Evolutionary conservation across 192 early-diverging fungal genomes (phyloP).

Genomic region (Linnemannia elongata): DNA sequence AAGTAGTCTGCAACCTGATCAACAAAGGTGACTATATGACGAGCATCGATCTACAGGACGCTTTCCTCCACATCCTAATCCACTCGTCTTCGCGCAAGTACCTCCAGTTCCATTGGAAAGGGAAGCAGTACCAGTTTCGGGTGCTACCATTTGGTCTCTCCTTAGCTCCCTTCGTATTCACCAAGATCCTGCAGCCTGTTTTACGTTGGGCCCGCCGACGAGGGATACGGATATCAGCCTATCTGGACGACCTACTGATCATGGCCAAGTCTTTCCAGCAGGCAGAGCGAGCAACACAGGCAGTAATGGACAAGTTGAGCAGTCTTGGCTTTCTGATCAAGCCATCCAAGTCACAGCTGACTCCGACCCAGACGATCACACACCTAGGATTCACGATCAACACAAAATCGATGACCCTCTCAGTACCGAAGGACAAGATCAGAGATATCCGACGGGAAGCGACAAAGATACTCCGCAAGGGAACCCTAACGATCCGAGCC

Average conservation of each 20-base stretch:
- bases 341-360: conserved; percentile 15
- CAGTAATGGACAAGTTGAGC: conserved; percentile 12
- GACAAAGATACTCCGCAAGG: background rate
- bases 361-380: conserved; percentile 14
- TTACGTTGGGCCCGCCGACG: conserved; percentile 30
- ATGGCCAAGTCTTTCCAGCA: background rate
- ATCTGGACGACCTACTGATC: conserved; percentile 49
- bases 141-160: conserved; percentile 25
- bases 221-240: conserved; percentile 40
- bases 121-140: conserved; percentile 41
- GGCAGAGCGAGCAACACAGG: background rate
- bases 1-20: conserved; percentile 30
- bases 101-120: conserved; percentile 26
- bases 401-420: conserved; percentile 26
- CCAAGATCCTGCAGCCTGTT: conserved; percentile 42
- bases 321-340: conserved; percentile 32
- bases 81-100: conserved; percentile 16
- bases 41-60: conserved; percentile 22
- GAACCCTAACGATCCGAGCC: conserved; percentile 15
- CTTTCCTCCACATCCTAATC: conserved; percentile 53
- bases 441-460: conserved; percentile 34
- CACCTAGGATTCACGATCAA: conserved; percentile 42
- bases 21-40: conserved; percentile 29
- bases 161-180: conserved; percentile 47
- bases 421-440: conserved; percentile 36